Base-by-base conservation (phyloP, 805 yeast genomes). In the Nakazawaea pomicola region DNA sequence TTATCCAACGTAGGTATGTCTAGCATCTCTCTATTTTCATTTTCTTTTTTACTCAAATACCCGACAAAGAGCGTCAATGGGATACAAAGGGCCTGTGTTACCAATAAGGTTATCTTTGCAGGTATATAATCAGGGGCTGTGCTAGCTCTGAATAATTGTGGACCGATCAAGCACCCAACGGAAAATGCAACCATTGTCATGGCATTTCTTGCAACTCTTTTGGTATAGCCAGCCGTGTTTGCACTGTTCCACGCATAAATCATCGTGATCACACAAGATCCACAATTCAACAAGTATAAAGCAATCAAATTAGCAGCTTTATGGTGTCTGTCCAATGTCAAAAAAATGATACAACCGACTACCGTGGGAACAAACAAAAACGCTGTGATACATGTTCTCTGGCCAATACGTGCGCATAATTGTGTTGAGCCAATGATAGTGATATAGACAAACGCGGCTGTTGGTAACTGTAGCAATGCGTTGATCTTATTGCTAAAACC, bases 141-240 rank as follows among this genome's bases (percentile, higher is more conserved):
- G 17, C 59, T 47, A 0, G 64, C 69, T 50, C 76, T 69, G 56
- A 78, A 78, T 49, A 76, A 58, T 52, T 79, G 85, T 3, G 86
- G 85, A 0, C 82, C 84, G 29, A 76, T 63, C 41, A 81, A 59
- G 47, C 78, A 68, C 4, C 80, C 76, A 21, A 76, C 56, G 14
- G 76, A 73, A 55, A 76, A 77, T 4, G 71, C 76, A 45, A 77
- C 60, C 78, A 78, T 71, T 0, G 78, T 76, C 18, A 70, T 50
- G 4, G 73, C 76, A 49, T 75, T 76, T 45, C 81, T 60, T 24
- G 70, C 68, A 19, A 76, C 57, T 46, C 78, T 68, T 51, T 78
- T 78, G 5, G 81, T 75, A 41, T 76, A 73, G 1, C 84, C 83
- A 1, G 83, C 75, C 10, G 25, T 23, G 10, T 23, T 23, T 8